Evolutionary conservation across 2,329 filamentous ascomycete species (phyloP).

Genomic region (Epichloe gansuensis): DNA sequence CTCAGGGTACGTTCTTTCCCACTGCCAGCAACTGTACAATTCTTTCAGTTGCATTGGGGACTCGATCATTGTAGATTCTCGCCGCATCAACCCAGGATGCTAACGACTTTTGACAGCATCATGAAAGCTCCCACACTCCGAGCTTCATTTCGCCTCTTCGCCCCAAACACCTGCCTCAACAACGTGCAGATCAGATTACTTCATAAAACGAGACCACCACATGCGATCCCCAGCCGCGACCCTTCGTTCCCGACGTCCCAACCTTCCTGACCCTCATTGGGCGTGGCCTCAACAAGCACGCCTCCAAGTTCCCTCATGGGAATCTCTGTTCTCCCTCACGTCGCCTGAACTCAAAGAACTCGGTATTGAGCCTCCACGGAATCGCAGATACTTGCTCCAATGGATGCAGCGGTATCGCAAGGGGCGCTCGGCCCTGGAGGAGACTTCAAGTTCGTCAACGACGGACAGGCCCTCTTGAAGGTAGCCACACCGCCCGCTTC

Average conservation of each 20-base stretch:
- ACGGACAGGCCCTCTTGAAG: constrained; percentile 40
- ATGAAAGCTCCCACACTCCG: constrained; percentile 23
- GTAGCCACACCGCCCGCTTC: constrained; percentile 29
- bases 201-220: constrained; percentile 28
- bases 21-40: too few relatives aligned
- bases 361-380: constrained; percentile 75
- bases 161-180: constrained; percentile 19
- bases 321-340: constrained; percentile 72
- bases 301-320: constrained; percentile 82
- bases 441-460: constrained; percentile 60
- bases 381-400: constrained; percentile 69
- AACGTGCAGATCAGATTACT: constrained; percentile 30
- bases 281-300: constrained; percentile 70
- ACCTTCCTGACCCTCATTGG: constrained; percentile 90
- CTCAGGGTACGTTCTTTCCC: background rate
- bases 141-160: constrained; percentile 20
- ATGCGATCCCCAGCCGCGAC: constrained; percentile 52
- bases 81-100: background rate
- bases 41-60: too few relatives aligned
- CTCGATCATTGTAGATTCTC: too few relatives aligned
- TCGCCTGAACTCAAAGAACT: constrained; percentile 69
- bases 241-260: constrained; percentile 71
- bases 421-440: constrained; percentile 69
- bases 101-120: constrained; percentile 4
- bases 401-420: constrained; percentile 80